Evolutionary conservation across 495 filamentous ascomycete genomes (phyloP), one percentile per base, ranked within the genome.

Genomic region (Trypethelium eluteriae): DNA sequence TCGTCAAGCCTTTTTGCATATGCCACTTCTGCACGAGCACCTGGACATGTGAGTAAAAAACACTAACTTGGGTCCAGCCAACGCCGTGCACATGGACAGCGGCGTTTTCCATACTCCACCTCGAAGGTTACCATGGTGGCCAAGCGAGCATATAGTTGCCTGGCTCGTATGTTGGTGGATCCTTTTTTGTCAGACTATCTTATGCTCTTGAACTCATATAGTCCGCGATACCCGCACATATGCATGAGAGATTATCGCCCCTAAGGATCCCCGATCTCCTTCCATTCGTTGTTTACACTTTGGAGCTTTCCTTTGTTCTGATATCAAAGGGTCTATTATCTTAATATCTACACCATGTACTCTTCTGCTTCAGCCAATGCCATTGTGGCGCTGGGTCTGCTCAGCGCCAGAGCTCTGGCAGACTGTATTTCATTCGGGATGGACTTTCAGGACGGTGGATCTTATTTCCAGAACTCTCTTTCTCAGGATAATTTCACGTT

Each of bases 391-490:
- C 53, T 59, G 25, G 14, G 53, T 36, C 53, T 59, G 53, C 32
- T 59, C 53, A 59, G 53, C 18, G 53, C 53, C 32, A 59, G 18
- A 18, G 53, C 53, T 36, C 36, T 34, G n/a, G 53, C 53, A 59
- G 53, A 59, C 38, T 74, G 75, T 64, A 36, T 68, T 18, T 71
- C 72, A 12, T 75, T 66, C 57, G 74, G 74, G 62, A 70, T 77
- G 63, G 74, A 77, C 64, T 77, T 76, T 41, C 70, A 74, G 57
- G 65, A 70, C 64, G 74, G 73, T n/a, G 73, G 70, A 9, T 57
- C 59, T 11, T 77, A 76, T 50, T 77, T 76, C 66, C 74, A 76
- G 46, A 77, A 76, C 57, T 67, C 66, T 4, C 66, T 72, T 12
- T 76, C 74, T 0, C 68, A 38, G 12, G 74, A 74, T 36, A 67